These are phyloP conservation scores for Sequoiadendron giganteum DNA, from an alignment of 75 land plant genomes.

Conservation along the genomic window DNA sequence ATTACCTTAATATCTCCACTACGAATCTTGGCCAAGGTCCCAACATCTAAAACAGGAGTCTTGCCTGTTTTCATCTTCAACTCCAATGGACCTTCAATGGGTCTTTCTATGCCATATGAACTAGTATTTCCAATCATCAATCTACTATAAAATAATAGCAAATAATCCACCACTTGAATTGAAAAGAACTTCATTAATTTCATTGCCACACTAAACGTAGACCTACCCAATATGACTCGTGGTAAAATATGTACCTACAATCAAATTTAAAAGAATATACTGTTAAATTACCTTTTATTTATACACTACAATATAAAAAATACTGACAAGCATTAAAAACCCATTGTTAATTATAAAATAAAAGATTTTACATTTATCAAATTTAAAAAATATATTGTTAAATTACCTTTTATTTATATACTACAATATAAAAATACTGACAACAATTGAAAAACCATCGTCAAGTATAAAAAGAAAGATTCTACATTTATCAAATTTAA, in stretches of 20 bases:
- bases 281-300: too few species aligned
- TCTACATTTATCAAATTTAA: background rate
- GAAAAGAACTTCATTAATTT: constrained; percentile 28
- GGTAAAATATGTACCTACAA: constrained; percentile 63
- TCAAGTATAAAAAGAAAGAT: too few species aligned
- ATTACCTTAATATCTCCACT: constrained; percentile 46
- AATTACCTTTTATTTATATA: too few species aligned
- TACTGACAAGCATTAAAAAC: too few species aligned
- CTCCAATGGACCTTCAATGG: constrained; percentile 36
- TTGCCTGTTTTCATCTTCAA: constrained; percentile 38
- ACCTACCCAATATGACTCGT: constrained; percentile 45
- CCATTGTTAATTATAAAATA: too few species aligned
- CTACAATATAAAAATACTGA: too few species aligned
- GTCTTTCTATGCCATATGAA: constrained; percentile 31
- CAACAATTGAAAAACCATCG: too few species aligned
- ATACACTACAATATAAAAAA: too few species aligned
- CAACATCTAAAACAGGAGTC: constrained; percentile 48
- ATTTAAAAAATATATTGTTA: background rate
- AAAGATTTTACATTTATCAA: too few species aligned
- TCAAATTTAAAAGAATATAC: background rate
- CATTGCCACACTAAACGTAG: constrained; percentile 38
- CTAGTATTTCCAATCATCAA: constrained; percentile 27
- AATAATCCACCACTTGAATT: constrained; percentile 25
- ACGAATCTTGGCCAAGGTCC: constrained; percentile 41
- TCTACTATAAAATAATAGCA: constrained; percentile 24